Percentiles rank a stretch among this genome's conserved stretches.
These are phyloP conservation scores for Colletotrichum scovillei DNA, from an alignment of 2,329 filamentous ascomycete species.

Conservation along the genomic window DNA sequence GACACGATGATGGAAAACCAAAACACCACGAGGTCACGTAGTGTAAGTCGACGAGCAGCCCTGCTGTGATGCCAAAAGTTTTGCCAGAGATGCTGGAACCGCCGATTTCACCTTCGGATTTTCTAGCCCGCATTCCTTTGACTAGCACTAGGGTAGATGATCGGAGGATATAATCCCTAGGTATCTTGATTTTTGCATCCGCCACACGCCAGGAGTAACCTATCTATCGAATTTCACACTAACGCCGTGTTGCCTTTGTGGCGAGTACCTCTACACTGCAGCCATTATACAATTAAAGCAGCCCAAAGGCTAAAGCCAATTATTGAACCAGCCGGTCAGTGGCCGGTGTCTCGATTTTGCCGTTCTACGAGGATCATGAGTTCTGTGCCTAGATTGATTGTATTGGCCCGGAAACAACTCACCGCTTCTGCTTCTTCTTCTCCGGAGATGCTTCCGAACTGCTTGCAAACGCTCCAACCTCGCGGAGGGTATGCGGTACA, in stretches of 20 bases:
- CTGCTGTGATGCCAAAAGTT: neutral
- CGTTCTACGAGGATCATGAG: neutral
- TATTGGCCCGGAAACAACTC: neutral
- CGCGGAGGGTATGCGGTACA: neutral
- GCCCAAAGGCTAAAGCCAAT: neutral
- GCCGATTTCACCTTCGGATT: neutral
- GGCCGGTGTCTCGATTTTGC: slow-evolving; percentile 6
- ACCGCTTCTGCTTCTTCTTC: slow-evolving; percentile 4
- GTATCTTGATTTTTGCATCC: neutral
- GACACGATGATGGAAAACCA: too few species aligned
- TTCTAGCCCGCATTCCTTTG: neutral
- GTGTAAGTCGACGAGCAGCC: neutral
- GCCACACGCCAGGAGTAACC: too few species aligned
- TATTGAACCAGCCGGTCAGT: slow-evolving; percentile 4
- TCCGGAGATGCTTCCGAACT: neutral
- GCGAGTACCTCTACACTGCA: neutral
- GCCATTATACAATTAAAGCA: neutral
- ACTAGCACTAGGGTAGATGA: too few species aligned
- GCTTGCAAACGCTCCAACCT: slow-evolving; percentile 5
- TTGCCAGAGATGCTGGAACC: too few species aligned
- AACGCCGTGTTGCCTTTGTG: too few species aligned
- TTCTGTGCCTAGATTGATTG: too few species aligned
- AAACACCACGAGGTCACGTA: too few species aligned
- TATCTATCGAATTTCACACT: neutral
- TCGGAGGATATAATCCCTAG: neutral